Evolutionary conservation across 192 early-diverging fungal species (phyloP), one percentile per base, ranked within the genome.

Genomic region (Lunasporangiospora selenospora): DNA sequence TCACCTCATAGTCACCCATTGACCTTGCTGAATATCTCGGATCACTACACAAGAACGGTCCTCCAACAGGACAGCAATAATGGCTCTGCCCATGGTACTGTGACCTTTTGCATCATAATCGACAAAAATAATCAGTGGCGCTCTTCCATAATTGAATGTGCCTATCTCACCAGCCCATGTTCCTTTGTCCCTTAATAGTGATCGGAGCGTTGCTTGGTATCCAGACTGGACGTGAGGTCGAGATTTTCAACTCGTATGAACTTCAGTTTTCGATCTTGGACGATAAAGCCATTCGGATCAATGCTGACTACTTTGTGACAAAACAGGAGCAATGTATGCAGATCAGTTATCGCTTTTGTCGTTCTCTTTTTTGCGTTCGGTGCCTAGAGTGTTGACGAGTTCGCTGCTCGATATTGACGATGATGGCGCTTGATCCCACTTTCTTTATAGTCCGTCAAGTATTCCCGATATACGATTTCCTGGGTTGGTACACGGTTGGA

Each of bases 401-500:
- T n/a, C n/a, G n/a, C n/a, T n/a, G n/a, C n/a, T n/a, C n/a, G n/a
- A n/a, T n/a, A n/a, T n/a, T n/a, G n/a, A n/a, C n/a, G n/a, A n/a
- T n/a, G n/a, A n/a, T n/a, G n/a, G n/a, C n/a, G n/a, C n/a, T n/a
- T n/a, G n/a, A n/a, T 21, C 26, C 29, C 4, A 16, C 16, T 27
- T 31, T 16, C 42, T 31, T 19, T 16, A 50, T 43, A 93, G 92
- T 91, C 54, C 83, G 84, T 33, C 90, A 91, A 70, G 93, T 95
- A 18, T 95, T 94, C 69, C 92, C 91, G 2, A 78, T 82, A 18
- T 87, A 88, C 36, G 93, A 95, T 52, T 83, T 94, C 51, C 76
- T 95, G 26, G 93, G 93, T 8, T 95, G 93, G 93, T 95, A 95
- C 52, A 78, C 89, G 5, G 75, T 88, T n/a, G 91, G 90, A 2